Evolutionary conservation across 306 rosid species (phyloP).

Genomic region (Trifolium subterraneum): DNA sequence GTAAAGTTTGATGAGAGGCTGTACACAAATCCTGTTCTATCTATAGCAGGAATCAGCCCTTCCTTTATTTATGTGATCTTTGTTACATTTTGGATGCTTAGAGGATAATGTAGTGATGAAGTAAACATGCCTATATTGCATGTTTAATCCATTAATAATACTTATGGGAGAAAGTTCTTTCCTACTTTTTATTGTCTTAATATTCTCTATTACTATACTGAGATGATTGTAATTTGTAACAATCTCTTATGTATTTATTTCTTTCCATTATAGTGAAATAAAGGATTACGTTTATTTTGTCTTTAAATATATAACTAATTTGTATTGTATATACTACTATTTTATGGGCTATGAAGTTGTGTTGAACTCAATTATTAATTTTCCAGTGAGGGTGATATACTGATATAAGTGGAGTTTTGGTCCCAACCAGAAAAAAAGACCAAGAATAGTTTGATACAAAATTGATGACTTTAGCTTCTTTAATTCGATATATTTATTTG

Average conservation of each 20-base stretch:
- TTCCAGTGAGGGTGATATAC: constrained; percentile 1
- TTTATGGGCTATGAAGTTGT: neutral
- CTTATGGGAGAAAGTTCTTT: constrained; percentile 32
- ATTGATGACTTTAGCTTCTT: neutral
- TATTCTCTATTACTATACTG: neutral
- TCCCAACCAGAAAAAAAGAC: neutral
- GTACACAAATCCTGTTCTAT: constrained; percentile 42
- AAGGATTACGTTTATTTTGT: neutral
- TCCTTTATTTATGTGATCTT: constrained; percentile 42
- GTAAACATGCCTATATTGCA: constrained; percentile 22
- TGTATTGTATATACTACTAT: neutral
- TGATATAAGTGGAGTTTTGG: neutral
- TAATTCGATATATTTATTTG: constrained; percentile 15
- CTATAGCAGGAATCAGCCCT: constrained; percentile 42
- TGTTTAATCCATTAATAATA: constrained; percentile 41
- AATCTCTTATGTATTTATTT: neutral
- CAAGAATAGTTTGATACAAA: constrained; percentile 2
- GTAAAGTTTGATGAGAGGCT: constrained; percentile 53
- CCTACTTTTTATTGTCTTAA: constrained; percentile 26
- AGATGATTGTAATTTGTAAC: neutral
- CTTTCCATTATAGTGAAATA: neutral
- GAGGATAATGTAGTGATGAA: constrained; percentile 40
- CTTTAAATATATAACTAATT: neutral
- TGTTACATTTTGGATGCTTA: constrained; percentile 36
- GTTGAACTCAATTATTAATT: neutral